These are phyloP conservation scores for Blastobotrys ciferrii DNA, from an alignment of 1,139 yeast genomes.

Conservation along the genomic window DNA sequence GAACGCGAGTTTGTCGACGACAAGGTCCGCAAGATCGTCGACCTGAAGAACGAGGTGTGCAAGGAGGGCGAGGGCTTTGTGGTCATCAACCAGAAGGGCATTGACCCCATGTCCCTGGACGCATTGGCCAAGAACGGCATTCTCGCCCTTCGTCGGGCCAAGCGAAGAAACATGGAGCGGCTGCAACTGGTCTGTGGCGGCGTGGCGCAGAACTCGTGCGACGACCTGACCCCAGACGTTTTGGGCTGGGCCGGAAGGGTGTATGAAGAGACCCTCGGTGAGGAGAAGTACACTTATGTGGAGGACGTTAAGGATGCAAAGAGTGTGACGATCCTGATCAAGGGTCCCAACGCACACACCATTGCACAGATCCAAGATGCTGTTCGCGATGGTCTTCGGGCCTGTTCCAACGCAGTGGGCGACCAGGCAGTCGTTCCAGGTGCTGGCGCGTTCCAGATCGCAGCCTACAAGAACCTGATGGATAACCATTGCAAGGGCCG, in stretches of 20 bases:
- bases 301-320: constrained; percentile 91
- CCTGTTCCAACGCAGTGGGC: constrained; percentile 86
- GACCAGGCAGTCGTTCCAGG: constrained; percentile 91
- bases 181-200: constrained; percentile 96
- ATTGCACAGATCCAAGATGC: constrained; percentile 95
- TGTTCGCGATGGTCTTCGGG: constrained; percentile 92
- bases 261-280: constrained; percentile 91
- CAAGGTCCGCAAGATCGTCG: constrained; percentile 85
- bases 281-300: constrained; percentile 94
- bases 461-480: constrained; percentile 67
- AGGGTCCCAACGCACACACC: constrained; percentile 88
- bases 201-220: constrained; percentile 96
- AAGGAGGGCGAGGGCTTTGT: constrained; percentile 80
- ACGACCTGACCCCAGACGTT: constrained; percentile 80
- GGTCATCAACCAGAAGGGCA: constrained; percentile 96
- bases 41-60: constrained; percentile 88
- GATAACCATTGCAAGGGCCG: constrained; percentile 68
- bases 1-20: constrained; percentile 96
- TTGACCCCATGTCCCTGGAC: constrained; percentile 97
- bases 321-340: constrained; percentile 85
- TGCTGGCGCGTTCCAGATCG: constrained; percentile 92
- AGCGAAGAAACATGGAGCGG: constrained; percentile 98
- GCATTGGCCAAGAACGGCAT: constrained; percentile 90
- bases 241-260: constrained; percentile 90
- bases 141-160: constrained; percentile 93